phyloP scores from a whole-genome alignment of 768 basidiomycete genomes.

The Leccinum boreale region DNA sequence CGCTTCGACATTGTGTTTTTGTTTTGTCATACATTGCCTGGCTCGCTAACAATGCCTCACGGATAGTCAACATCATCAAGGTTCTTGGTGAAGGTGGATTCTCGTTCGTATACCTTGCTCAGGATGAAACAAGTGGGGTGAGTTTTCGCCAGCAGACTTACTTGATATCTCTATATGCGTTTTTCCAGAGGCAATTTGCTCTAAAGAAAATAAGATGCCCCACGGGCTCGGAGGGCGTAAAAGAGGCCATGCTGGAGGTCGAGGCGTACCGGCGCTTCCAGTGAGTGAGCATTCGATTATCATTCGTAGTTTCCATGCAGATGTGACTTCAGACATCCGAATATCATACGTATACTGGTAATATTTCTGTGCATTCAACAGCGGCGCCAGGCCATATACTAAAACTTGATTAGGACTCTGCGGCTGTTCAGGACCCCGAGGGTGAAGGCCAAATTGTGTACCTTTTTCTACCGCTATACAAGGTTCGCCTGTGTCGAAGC shows the following conservation, averaged over 20 bases:
- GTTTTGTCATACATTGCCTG: not conserved
- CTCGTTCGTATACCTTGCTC: constrained; percentile 86
- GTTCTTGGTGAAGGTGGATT: constrained; percentile 96
- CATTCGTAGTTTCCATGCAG: not conserved
- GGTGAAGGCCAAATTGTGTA: constrained; percentile 95
- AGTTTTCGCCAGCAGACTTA: constrained; percentile 24
- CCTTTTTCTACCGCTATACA: constrained; percentile 92
- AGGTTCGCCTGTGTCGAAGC: constrained; percentile 43
- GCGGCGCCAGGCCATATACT: not conserved
- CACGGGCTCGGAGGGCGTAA: constrained; percentile 81
- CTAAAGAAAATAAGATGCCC: constrained; percentile 97
- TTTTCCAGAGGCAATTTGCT: constrained; percentile 78
- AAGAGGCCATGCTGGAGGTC: constrained; percentile 84
- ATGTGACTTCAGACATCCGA: constrained; percentile 66
- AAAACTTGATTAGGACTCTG: constrained; percentile 65
- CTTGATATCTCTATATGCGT: not conserved
- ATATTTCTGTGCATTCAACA: constrained; percentile 13
- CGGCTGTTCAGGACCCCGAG: constrained; percentile 89
- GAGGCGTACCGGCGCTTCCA: constrained; percentile 95
- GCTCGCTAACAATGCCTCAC: constrained; percentile 1
- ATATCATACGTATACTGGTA: constrained; percentile 93
- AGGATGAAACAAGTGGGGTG: constrained; percentile 83
- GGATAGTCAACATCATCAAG: constrained; percentile 79
- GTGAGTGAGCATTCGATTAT: constrained; percentile 41
- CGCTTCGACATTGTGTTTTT: constrained; percentile 1